A percentile compares a stretch with the other conserved stretches of the same genome.
These are phyloP conservation scores for Dendryphion nanum DNA, from an alignment of 2,329 filamentous ascomycete genomes.

Conservation along the genomic window DNA sequence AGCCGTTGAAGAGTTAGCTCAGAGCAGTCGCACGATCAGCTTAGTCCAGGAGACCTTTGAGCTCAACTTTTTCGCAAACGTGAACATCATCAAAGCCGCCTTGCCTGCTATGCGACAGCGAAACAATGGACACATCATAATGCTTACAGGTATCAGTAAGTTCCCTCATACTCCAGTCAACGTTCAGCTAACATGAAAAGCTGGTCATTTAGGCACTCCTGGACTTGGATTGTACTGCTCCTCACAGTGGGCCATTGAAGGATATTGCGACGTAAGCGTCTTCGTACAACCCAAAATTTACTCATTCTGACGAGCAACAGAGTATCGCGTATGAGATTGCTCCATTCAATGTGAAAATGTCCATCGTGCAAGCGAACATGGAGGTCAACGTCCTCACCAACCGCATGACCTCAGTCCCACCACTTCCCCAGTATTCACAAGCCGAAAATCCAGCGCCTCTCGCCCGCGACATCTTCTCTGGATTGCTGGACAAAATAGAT, in stretches of 20 bases:
- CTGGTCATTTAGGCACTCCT: conserved; percentile 88
- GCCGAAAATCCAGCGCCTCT: conserved; percentile 73
- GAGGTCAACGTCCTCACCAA: conserved; percentile 88
- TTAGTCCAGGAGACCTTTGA: conserved; percentile 91
- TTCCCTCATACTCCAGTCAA: conserved; percentile 1
- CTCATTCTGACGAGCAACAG: no score
- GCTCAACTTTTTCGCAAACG: conserved; percentile 88
- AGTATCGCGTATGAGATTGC: conserved; percentile 90
- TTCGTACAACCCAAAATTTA: no score
- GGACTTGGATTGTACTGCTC: conserved; percentile 89
- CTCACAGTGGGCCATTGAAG: conserved; percentile 91
- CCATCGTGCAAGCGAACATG: conserved; percentile 92
- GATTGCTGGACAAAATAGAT: conserved; percentile 74
- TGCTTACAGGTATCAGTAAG: conserved; percentile 78
- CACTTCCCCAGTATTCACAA: conserved; percentile 67
- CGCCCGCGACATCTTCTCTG: conserved; percentile 77
- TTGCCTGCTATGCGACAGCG: conserved; percentile 77
- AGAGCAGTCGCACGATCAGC: conserved; percentile 68
- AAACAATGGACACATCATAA: conserved; percentile 83
- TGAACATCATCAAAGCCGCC: conserved; percentile 91
- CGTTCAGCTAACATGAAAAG: conserved; percentile 30
- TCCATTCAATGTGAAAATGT: conserved; percentile 95
- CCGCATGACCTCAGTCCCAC: conserved; percentile 79
- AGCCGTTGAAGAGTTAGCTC: conserved; percentile 84
- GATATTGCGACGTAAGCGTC: conserved; percentile 74